Evolutionary conservation across 345 rosid species (phyloP).

Genomic region (Xanthoceras sorbifolium): DNA sequence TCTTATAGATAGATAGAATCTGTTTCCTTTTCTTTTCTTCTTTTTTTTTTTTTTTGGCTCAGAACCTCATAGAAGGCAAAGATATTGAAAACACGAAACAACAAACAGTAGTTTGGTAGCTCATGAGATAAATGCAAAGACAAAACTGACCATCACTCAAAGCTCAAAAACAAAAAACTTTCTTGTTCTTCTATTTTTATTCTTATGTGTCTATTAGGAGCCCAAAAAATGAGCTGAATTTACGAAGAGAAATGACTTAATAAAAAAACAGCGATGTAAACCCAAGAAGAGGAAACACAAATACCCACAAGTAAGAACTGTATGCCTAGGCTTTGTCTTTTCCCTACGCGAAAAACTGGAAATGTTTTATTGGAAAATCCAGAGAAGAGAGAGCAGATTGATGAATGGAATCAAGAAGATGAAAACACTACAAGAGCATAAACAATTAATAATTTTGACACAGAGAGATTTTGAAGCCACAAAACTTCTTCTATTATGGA

Average conservation of each 20-base stretch:
- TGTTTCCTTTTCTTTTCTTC: background rate
- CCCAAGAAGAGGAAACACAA: slow-evolving; percentile 33
- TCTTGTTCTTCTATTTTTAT: slow-evolving; percentile 20
- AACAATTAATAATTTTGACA: slow-evolving; percentile 13
- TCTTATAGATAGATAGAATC: no score
- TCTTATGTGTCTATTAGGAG: slow-evolving; percentile 37
- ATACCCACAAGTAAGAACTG: slow-evolving; percentile 62
- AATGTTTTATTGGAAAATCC: slow-evolving; percentile 26
- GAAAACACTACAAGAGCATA: slow-evolving; percentile 38
- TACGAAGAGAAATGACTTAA: slow-evolving; percentile 16
- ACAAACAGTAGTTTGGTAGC: slow-evolving; percentile 23
- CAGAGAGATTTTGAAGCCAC: slow-evolving; percentile 29
- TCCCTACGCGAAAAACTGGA: slow-evolving; percentile 50
- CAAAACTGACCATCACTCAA: slow-evolving; percentile 34
- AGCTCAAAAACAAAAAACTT: slow-evolving; percentile 22
- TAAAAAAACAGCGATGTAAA: slow-evolving; percentile 14
- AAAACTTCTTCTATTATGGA: slow-evolving; percentile 22
- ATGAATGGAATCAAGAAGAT: slow-evolving; percentile 57
- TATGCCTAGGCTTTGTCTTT: slow-evolving; percentile 39
- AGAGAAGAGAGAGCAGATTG: slow-evolving; percentile 8
- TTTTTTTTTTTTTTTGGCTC: slow-evolving; percentile 10
- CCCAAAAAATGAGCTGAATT: slow-evolving; percentile 27
- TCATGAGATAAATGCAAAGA: slow-evolving; percentile 34
- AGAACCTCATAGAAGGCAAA: slow-evolving; percentile 21
- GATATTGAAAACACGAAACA: slow-evolving; percentile 25